Evolutionary conservation across 495 filamentous ascomycete species (phyloP).

Genomic region (Ramalina intermedia): DNA sequence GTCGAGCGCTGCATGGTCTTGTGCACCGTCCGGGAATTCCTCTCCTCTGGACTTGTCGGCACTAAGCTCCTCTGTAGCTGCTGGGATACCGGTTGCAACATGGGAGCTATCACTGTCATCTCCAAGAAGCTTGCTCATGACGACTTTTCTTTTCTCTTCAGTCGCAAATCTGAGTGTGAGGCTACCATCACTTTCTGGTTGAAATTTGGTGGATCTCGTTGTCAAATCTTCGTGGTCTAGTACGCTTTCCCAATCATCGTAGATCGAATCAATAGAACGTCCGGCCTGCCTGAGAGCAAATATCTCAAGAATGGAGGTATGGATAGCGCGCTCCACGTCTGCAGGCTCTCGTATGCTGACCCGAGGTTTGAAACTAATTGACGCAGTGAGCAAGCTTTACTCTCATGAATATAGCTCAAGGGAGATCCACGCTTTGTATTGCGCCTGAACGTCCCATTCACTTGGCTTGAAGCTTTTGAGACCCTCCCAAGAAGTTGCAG

Average conservation of each 20-base stretch:
- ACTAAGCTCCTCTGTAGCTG: neutral
- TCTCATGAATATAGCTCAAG: neutral
- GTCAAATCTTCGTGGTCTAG: constrained; percentile 1
- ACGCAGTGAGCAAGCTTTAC: neutral
- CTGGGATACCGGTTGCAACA: neutral
- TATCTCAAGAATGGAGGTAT: constrained; percentile 47
- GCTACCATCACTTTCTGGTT: constrained; percentile 4
- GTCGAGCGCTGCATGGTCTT: neutral
- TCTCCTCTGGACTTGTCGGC: neutral
- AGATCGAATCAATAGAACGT: neutral
- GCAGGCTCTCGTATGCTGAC: constrained; percentile 13
- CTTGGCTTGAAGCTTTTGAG: constrained; percentile 30
- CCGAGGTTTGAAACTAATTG: constrained; percentile 12
- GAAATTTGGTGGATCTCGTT: constrained; percentile 18
- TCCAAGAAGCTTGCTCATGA: neutral
- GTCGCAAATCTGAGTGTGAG: neutral
- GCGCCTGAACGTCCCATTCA: constrained; percentile 2
- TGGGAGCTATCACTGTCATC: neutral
- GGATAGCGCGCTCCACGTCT: constrained; percentile 28
- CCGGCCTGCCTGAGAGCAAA: constrained; percentile 33
- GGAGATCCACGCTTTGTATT: constrained; percentile 11
- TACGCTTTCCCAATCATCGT: constrained; percentile 1
- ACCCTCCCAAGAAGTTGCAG: constrained; percentile 41
- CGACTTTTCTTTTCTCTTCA: neutral
- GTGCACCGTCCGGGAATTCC: neutral